Evolutionary conservation across 306 rosid genomes (phyloP), one percentile per base, ranked within the genome.

Genomic region (Sphenostylis stenocarpa): DNA sequence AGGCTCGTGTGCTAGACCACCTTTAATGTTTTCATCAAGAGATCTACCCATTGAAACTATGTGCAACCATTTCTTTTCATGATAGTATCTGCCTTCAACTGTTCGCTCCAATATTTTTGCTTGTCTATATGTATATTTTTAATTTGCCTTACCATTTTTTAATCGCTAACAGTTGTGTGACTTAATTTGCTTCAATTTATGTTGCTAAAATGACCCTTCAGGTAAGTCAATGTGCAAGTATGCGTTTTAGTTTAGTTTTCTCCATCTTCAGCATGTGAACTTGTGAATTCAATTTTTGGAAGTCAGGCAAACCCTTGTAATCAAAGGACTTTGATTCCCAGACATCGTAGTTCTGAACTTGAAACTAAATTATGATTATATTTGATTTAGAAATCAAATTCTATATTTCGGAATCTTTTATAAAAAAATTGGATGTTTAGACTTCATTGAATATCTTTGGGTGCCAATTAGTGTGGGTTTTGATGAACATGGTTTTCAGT

Each of bases 171-270:
- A 24, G 31, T 74, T 74, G 48, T 51, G 15, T 58, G 51, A 41
- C 76, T 24, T 47, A 47, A 36, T 17, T 17, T 33, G 28, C 66
- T 57, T 80, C 24, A 39, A 49, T 34, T 66, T 67, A 10, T 56
- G 39, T 73, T 67, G 47, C 41, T 63, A n/a, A 43, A 41, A 55
- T 67, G 36, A 60, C 64, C 43, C 77, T 33, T 58, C 77, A 52
- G 34, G 81, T 41, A 66, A 65, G 81, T 77, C 57, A 55, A 67
- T 67, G 68, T 26, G 67, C 81, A 67, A 55, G 60, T 67, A 53
- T 26, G 24, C 48, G n/a, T n/a, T 76, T 63, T 36, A 62, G 34
- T 44, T n/a, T 64, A n/a, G 26, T 44, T 34, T 79, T 44, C 29
- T 9, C 63, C 39, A 41, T 26, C 72, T 62, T 79, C 39, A 51